phyloP scores from a whole-genome alignment of 2,329 filamentous ascomycete species.

The Xylariaceae sp. region DNA sequence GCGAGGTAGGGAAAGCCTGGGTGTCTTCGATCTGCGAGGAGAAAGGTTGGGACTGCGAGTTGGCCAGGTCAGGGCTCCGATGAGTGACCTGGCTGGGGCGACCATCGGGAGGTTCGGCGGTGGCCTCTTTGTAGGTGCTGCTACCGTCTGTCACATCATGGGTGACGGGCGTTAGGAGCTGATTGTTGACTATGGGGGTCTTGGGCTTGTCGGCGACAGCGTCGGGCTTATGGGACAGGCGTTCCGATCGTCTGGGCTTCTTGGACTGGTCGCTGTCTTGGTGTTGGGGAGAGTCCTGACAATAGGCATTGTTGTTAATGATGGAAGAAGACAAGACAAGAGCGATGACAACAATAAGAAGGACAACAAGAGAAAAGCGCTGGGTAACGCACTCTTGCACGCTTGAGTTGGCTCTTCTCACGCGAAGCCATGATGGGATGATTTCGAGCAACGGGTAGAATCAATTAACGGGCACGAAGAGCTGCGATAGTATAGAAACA shows the following conservation, averaged over 20 bases:
- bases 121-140: conserved; percentile 60
- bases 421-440: conserved; percentile 49
- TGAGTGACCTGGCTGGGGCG: conserved; percentile 51
- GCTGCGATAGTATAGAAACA: too few species aligned
- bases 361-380: conserved; percentile 11
- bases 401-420: conserved; percentile 83
- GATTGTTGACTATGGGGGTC: conserved; percentile 55
- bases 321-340: conserved; percentile 14
- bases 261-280: conserved; percentile 61
- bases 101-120: conserved; percentile 62
- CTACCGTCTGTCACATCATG: conserved; percentile 52
- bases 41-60: conserved; percentile 41
- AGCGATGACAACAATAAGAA: conserved; percentile 4
- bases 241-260: conserved; percentile 75
- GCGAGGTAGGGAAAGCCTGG: conserved; percentile 57
- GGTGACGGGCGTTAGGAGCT: conserved; percentile 76
- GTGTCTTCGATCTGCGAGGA: conserved; percentile 61
- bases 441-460: background rate
- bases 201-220: conserved; percentile 39
- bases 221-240: conserved; percentile 53
- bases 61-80: conserved; percentile 44
- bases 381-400: conserved; percentile 59
- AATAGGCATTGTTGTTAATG: conserved; percentile 18
- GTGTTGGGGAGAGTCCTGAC: conserved; percentile 46
- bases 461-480: too few species aligned